These are phyloP conservation scores for Colletotrichum sp. DNA, from an alignment of 2,329 filamentous ascomycete genomes.

Conservation along the genomic window DNA sequence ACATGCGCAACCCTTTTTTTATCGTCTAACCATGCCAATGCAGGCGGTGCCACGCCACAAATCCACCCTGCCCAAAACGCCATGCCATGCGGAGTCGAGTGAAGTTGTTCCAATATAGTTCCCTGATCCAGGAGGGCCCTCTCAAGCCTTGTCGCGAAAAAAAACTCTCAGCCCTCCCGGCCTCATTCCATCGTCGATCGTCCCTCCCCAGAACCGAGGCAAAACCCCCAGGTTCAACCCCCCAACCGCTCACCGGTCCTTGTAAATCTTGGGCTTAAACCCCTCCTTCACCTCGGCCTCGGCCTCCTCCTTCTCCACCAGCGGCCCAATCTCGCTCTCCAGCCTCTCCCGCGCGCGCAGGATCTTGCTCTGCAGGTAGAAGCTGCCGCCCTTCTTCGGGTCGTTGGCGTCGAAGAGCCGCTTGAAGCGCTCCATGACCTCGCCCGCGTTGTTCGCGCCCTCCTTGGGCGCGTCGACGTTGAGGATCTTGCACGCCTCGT, in stretches of 20 bases:
- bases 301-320: conserved; percentile 71
- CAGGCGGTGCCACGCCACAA: conserved; percentile 17
- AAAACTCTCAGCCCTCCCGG: neutral
- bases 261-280: conserved; percentile 95
- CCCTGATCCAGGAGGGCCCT: neutral
- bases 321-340: conserved; percentile 81
- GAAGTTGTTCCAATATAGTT: conserved; percentile 22
- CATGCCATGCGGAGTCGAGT: conserved; percentile 26
- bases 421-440: conserved; percentile 89
- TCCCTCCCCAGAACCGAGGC: neutral
- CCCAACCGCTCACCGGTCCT: conserved; percentile 55
- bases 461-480: conserved; percentile 89
- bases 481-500: conserved; percentile 96
- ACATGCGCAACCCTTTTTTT: conserved; percentile 17
- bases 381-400: conserved; percentile 93
- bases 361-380: conserved; percentile 98
- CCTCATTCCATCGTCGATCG: neutral
- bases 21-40: conserved; percentile 20
- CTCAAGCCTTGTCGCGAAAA: neutral
- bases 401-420: conserved; percentile 93
- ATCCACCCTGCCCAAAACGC: conserved; percentile 19
- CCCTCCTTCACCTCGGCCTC: conserved; percentile 84
- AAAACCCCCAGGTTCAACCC: neutral
- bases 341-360: conserved; percentile 89
- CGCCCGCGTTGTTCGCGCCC: conserved; percentile 78